Evolutionary conservation across 2,329 filamentous ascomycete genomes (phyloP), one percentile per base, ranked within the genome.

Genomic region (Penicillium occitanis): DNA sequence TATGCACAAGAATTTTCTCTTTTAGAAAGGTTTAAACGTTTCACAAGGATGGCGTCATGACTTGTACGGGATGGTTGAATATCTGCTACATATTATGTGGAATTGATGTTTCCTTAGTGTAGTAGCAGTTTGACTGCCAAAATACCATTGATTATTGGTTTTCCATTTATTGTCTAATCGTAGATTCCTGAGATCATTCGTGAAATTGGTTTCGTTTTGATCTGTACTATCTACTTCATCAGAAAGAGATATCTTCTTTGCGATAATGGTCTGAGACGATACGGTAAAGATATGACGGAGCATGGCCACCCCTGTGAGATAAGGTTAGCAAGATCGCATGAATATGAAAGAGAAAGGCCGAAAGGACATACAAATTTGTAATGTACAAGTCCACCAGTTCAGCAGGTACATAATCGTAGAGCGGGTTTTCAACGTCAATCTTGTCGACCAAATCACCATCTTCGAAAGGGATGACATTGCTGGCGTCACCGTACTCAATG

Each of bases 401-500:
- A 0, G 90, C 87, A 8, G 90, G 88, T 17, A 97, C 88, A 74
- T 93, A 92, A 76, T 97, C 93, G 62, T 90, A 93, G 22, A 93
- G 80, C 11, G 91, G 91, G 73, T 90, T 93, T 69, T 89, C 87
- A 10, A 96, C 87, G 71, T 92, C 89, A 59, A 95, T 86, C 68
- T 89, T 87, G 55, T 92, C 88, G 61, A 96, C 88, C 71, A 97
- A 85, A 46, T 88, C 84, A 5, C 92, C 93, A 69, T 97, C 90
- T 22, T 91, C 87, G 74, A 92, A 97, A 46, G 84, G 85, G 51
- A 95, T 87, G 65, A 92, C 89, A 70, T 86, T 90, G 63, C 90
- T 88, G 1, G 93, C 88, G 75, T 93, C 89, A 17, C 92, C 94
- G 80, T 92, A 92, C 79, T 97, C 94, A 66, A 97, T 91, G 68